Evolutionary conservation across 192 early-diverging fungal genomes (phyloP), one percentile per base, ranked within the genome.

Genomic region (Gamsiella multidivaricata): DNA sequence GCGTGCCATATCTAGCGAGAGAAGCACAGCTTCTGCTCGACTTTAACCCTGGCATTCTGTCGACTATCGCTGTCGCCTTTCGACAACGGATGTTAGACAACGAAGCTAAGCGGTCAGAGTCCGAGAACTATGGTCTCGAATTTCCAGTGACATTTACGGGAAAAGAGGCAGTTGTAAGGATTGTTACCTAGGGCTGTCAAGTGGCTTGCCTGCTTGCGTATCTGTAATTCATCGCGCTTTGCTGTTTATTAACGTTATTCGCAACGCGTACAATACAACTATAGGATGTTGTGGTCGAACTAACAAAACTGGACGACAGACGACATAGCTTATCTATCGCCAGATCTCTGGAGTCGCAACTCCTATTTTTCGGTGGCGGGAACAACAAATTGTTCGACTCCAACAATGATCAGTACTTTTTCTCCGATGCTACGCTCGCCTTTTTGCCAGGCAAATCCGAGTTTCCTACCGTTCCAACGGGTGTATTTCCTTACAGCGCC

Each of bases 351-450:
- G 93, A 91, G 65, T 84, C 86, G 52, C 94, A 94, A 62, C 72
- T 81, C 23, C 84, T 94, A 58, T 92, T 95, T 67, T 89, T 91
- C 67, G 91, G 94, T 68, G 92, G 93, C 20, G 83, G 88, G 64
- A 85, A 82, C 50, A 84, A 89, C 80, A 69, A 84, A 5, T 82
- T 94, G 54, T 87, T 91, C 34, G 92, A 94, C 71, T 86, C 87
- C 33, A 56, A 84, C 11, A 70, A 87, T 46, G 91, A 92, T 55
- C 78, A 94, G n/a, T 95, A 93, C 61, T 80, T 84, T 36, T 92
- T 94, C 65, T 81, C 87, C 28, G 80, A 83, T 17, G 32, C 59
- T 12, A 26, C 69, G 0, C 58, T 62, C 9, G 58, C 69, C 1
- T 70, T 55, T 25, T n/a, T 70, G 3, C 69, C 69, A 29, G 69